phyloP scores from a whole-genome alignment of 441 rosid species.

The Arabidopsis hybrid region DNA sequence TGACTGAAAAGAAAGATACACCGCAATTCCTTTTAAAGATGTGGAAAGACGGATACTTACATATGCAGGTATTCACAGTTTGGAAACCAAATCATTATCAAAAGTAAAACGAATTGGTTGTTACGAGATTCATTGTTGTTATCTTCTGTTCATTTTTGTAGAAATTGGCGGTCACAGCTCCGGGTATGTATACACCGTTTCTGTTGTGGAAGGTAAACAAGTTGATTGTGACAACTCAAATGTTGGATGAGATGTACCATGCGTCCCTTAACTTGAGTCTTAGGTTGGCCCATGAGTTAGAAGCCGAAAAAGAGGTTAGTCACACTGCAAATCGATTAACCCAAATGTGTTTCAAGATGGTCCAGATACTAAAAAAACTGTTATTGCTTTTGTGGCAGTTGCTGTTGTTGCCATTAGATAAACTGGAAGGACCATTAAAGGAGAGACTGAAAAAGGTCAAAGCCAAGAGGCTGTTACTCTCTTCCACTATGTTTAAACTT shows the following conservation, averaged over 20 bases:
- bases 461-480: slow-evolving; percentile 52
- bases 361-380: neutral
- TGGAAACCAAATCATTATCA: neutral
- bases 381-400: slow-evolving; percentile 51
- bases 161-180: slow-evolving; percentile 57
- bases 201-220: slow-evolving; percentile 84
- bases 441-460: slow-evolving; percentile 48
- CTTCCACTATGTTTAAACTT: slow-evolving; percentile 66
- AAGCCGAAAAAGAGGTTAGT: slow-evolving; percentile 71
- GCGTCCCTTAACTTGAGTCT: slow-evolving; percentile 76
- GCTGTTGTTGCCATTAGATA: slow-evolving; percentile 49
- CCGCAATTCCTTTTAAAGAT: slow-evolving; percentile 63
- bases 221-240: slow-evolving; percentile 52
- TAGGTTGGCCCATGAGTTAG: slow-evolving; percentile 68
- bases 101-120: neutral
- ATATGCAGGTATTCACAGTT: slow-evolving; percentile 69
- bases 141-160: slow-evolving; percentile 39
- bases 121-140: slow-evolving; percentile 18
- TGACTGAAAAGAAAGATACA: slow-evolving; percentile 72
- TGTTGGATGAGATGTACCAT: slow-evolving; percentile 87
- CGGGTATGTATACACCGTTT: slow-evolving; percentile 51
- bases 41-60: slow-evolving; percentile 84
- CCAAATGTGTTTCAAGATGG: neutral
- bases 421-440: slow-evolving; percentile 47
- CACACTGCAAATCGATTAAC: neutral